Evolutionary conservation across 2,329 filamentous ascomycete species (phyloP).

Genomic region (Ophiostoma sp.): DNA sequence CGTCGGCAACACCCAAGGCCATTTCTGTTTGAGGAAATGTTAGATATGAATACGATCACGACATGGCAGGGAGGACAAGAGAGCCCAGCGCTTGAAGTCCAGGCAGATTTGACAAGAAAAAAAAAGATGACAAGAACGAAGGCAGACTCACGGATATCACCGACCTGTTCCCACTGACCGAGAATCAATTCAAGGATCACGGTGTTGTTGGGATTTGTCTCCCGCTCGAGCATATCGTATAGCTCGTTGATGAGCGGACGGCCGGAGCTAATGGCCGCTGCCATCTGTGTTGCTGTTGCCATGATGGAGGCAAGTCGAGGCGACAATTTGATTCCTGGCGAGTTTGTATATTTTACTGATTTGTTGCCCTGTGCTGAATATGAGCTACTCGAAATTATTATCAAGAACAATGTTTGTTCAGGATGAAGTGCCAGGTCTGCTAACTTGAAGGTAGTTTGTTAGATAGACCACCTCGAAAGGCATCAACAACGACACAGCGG

Average conservation of each 20-base stretch:
- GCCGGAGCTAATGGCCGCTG: background rate
- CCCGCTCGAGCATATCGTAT: conserved; percentile 24
- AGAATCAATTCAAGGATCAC: conserved; percentile 25
- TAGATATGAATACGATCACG: background rate
- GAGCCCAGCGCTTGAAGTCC: background rate
- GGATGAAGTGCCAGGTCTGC: background rate
- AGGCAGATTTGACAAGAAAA: background rate
- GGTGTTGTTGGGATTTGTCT: conserved; percentile 20
- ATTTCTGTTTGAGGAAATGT: conserved; percentile 13
- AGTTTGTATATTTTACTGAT: background rate
- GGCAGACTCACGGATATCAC: conserved; percentile 18
- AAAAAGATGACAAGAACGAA: background rate
- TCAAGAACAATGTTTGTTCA: background rate
- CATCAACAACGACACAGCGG: background rate
- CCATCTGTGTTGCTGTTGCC: background rate
- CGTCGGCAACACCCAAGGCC: conserved; percentile 23
- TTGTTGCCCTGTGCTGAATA: background rate
- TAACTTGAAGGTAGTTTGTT: background rate
- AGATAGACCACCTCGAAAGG: background rate
- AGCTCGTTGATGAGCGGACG: conserved; percentile 24
- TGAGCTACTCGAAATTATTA: background rate
- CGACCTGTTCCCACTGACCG: conserved; percentile 24
- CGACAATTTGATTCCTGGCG: background rate
- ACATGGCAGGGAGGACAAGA: background rate
- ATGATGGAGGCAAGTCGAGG: background rate